phyloP scores from a whole-genome alignment of 495 filamentous ascomycete genomes.

The Podospora didyma region DNA sequence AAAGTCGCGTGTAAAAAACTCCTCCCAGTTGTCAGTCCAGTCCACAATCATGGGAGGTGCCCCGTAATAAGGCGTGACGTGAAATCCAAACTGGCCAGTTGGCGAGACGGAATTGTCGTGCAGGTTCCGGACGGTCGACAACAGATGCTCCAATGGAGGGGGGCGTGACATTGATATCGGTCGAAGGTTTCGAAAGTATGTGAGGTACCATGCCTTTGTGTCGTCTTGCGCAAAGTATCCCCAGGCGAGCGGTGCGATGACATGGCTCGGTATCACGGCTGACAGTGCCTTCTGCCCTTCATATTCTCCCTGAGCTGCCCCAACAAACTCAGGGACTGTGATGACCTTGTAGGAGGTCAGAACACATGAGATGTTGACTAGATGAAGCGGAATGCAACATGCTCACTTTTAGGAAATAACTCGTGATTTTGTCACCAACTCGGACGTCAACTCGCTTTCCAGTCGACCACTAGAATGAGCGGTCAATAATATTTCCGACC shows the following conservation, averaged over 20 bases:
- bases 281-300: slow-evolving; percentile 14
- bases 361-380: neutral
- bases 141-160: slow-evolving; percentile 36
- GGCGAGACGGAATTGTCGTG: slow-evolving; percentile 40
- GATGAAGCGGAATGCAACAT: no score
- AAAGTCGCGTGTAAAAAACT: slow-evolving; percentile 30
- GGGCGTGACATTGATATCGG: slow-evolving; percentile 6
- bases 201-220: slow-evolving; percentile 12
- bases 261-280: slow-evolving; percentile 15
- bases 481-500: no score
- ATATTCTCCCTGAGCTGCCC: slow-evolving; percentile 20
- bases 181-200: slow-evolving; percentile 4
- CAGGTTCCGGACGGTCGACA: slow-evolving; percentile 30
- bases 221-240: slow-evolving; percentile 6
- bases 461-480: slow-evolving; percentile 3
- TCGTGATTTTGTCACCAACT: neutral
- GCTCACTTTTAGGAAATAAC: slow-evolving; percentile 13
- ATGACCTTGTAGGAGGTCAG: slow-evolving; percentile 3
- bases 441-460: slow-evolving; percentile 7
- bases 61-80: slow-evolving; percentile 41
- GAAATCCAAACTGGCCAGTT: slow-evolving; percentile 49
- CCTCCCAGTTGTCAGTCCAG: slow-evolving; percentile 45
- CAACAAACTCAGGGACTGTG: slow-evolving; percentile 4
- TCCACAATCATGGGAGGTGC: slow-evolving; percentile 34
- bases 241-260: slow-evolving; percentile 12